Conservation (phyloP, 2,329 filamentous ascomycete genomes). For the Aspergillus sp. region DNA sequence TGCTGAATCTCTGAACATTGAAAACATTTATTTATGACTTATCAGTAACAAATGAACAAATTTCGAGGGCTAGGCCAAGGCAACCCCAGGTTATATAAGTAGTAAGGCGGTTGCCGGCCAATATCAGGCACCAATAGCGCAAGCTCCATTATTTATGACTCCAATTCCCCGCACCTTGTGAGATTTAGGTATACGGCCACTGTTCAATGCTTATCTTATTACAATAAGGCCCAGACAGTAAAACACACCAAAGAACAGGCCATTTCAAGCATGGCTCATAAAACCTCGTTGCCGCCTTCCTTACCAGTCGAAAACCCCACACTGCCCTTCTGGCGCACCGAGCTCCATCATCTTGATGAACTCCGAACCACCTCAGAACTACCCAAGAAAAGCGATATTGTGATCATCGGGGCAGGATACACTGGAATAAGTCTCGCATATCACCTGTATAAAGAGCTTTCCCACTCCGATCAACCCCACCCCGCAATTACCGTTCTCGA, state of each 20-base stretch:
- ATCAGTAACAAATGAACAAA: background rate
- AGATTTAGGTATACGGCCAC: background rate
- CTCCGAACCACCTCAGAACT: conserved; percentile 28
- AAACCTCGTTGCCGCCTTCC: background rate
- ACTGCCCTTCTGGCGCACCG: conserved; percentile 20
- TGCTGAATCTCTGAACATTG: conserved; percentile 6
- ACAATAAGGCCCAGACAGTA: background rate
- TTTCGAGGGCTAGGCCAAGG: background rate
- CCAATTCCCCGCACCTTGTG: background rate
- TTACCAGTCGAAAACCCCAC: conserved; percentile 16
- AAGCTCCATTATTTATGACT: background rate
- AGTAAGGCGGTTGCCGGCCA: background rate
- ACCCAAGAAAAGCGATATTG: conserved; percentile 44
- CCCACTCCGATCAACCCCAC: conserved; percentile 13
- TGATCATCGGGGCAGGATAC: conserved; percentile 51
- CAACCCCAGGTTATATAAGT: background rate
- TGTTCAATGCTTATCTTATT: background rate
- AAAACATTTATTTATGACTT: background rate
- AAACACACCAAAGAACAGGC: background rate
- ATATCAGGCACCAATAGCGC: background rate
- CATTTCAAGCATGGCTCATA: background rate
- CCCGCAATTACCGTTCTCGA: conserved; percentile 42
- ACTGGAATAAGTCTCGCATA: conserved; percentile 47
- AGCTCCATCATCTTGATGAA: conserved; percentile 18
- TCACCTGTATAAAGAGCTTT: conserved; percentile 37